These are phyloP conservation scores for Ganoderma sinense DNA, from an alignment of 1,284 basidiomycete species.

Conservation along the genomic window DNA sequence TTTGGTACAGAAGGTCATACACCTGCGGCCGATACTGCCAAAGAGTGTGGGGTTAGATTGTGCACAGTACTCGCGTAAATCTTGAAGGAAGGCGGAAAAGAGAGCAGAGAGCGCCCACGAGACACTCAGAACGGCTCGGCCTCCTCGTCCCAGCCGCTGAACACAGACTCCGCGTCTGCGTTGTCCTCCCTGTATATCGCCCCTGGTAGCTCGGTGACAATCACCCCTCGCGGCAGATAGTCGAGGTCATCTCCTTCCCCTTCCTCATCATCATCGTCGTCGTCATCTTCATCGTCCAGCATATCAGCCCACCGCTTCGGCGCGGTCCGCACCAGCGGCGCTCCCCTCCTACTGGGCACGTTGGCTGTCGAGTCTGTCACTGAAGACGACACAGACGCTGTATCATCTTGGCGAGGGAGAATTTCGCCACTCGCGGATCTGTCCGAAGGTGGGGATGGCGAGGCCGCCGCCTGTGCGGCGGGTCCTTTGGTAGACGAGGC, in stretches of 20 bases:
- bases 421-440: too few species aligned
- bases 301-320: constrained; percentile 6
- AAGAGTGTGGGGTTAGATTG: not conserved
- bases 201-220: not conserved
- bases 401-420: not conserved
- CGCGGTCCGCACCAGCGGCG: not conserved
- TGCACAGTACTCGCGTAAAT: not conserved
- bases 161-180: not conserved
- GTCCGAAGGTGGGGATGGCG: not conserved
- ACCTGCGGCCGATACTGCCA: not conserved
- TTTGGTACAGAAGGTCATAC: not conserved
- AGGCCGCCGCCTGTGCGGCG: not conserved
- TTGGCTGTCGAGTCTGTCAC: not conserved
- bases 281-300: not conserved
- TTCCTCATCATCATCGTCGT: not conserved
- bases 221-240: not conserved
- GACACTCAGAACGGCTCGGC: not conserved
- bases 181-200: not conserved
- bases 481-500: too few species aligned
- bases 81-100: not conserved
- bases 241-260: not conserved
- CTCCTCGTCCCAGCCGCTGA: not conserved
- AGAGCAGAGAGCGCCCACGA: not conserved
- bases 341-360: constrained; percentile 11
- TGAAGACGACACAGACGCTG: constrained; percentile 8